Base-by-base conservation (phyloP, 805 yeast genomes). In the Cephaloascus albidus region DNA sequence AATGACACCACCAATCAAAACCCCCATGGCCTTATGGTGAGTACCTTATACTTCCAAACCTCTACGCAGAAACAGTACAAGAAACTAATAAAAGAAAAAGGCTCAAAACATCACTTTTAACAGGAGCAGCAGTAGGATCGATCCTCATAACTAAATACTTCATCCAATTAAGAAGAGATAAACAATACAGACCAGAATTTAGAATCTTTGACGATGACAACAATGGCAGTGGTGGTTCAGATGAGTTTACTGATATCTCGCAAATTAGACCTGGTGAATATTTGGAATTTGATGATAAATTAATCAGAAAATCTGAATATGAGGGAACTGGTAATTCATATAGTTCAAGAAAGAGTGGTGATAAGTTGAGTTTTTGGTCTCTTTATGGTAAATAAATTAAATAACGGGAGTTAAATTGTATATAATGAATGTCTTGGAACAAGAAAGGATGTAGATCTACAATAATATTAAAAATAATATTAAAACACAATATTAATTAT, bases 291-390 rank as follows among this genome's bases (percentile, higher is more conserved):
- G 62, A 60, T 2, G 53, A 55, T 4, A 51, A 50, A 18, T 61
- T 58, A 18, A 50, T 58, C 35, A 61, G 88, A 44, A 76, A 77
- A 45, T 74, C 81, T 39, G 77, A 72, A 49, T 84, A 70, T 51
- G 85, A 80, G 47, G 90, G 88, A 4, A 68, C 81, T 1, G 85
- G 86, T 1, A 62, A 63, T 40, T 72, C 85, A 36, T 79, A 78
- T 40, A 55, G 61, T 31, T 63, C 77, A n/a, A 66, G 85, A 49
- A 72, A 63, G 40, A 59, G 69, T 14, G 85, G 85, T 44, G 88
- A 79, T 49, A 50, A 66, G 36, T 55, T 66, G 34, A 54, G 64
- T 15, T 51, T 65, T 51, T 57, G 28, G 28, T 23, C 6, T 23
- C 12, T 23, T 23, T 23, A 23, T 23, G 28, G 28, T 12, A 12